phyloP scores from a whole-genome alignment of 2,329 filamentous ascomycete species.

The Tolypocladium pustulatum region DNA sequence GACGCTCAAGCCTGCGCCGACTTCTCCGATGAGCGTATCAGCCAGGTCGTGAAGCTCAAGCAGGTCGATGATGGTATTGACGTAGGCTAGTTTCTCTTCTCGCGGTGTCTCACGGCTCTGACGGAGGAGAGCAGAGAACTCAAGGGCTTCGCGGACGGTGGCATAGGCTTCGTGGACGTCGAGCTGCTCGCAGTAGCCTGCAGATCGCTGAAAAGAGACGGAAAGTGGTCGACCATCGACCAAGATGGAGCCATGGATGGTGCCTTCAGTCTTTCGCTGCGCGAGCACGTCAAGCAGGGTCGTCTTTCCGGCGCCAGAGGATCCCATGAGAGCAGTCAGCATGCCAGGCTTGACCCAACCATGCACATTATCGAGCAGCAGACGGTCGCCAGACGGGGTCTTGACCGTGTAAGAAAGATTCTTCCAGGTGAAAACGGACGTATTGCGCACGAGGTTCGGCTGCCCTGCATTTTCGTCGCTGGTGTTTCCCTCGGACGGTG shows the following conservation, averaged over 20 bases:
- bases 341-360: constrained; percentile 79
- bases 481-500: not conserved
- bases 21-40: constrained; percentile 34
- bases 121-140: constrained; percentile 63
- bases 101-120: constrained; percentile 54
- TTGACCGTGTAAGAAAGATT: constrained; percentile 61
- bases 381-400: constrained; percentile 48
- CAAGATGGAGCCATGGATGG: constrained; percentile 63
- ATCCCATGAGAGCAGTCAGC: constrained; percentile 70
- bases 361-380: constrained; percentile 67
- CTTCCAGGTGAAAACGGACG: constrained; percentile 64
- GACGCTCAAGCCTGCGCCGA: constrained; percentile 42
- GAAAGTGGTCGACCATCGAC: constrained; percentile 65
- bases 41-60: constrained; percentile 37
- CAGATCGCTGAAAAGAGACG: constrained; percentile 66
- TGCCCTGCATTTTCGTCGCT: constrained; percentile 4
- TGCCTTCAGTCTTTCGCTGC: constrained; percentile 67
- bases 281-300: constrained; percentile 76
- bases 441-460: constrained; percentile 45
- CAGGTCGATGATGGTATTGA: constrained; percentile 65
- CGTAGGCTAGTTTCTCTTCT: constrained; percentile 64
- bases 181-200: constrained; percentile 72
- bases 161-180: constrained; percentile 65
- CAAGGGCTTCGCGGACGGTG: constrained; percentile 67
- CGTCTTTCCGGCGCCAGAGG: constrained; percentile 76